phyloP scores from a whole-genome alignment of 805 yeast species.

The Metschnikowia peoriensis region DNA sequence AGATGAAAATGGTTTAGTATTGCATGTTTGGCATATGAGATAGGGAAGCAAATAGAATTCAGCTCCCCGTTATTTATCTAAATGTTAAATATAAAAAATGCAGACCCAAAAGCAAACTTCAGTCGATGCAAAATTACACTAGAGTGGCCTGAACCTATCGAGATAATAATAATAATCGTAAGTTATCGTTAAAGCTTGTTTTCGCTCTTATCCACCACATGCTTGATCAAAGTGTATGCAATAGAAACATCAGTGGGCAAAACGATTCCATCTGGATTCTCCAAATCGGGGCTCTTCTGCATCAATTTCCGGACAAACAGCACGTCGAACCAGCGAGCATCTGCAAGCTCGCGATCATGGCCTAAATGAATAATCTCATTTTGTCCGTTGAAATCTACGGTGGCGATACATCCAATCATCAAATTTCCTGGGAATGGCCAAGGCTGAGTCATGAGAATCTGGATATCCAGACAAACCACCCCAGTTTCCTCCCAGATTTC shows the following conservation, averaged over 20 bases:
- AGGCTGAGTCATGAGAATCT: conserved; percentile 77
- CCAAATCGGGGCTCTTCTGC: conserved; percentile 21
- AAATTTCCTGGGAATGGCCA: conserved; percentile 97
- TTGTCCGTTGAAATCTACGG: conserved; percentile 65
- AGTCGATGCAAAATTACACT: too few species aligned
- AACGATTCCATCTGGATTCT: conserved; percentile 36
- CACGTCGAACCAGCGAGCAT: conserved; percentile 81
- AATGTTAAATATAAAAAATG: too few species aligned
- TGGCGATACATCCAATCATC: conserved; percentile 89
- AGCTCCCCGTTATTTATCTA: too few species aligned
- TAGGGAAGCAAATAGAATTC: too few species aligned
- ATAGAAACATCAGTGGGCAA: conserved; percentile 46
- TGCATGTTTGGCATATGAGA: too few species aligned
- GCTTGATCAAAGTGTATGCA: conserved; percentile 43
- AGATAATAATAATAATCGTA: too few species aligned
- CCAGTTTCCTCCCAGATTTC: conserved; percentile 98
- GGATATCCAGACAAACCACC: conserved; percentile 55
- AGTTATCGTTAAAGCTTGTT: conserved; percentile 10
- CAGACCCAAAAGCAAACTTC: too few species aligned
- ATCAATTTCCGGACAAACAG: conserved; percentile 47
- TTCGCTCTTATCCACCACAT: conserved; percentile 32
- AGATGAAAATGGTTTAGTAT: too few species aligned
- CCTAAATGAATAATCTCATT: conserved; percentile 67
- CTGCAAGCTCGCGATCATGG: conserved; percentile 82
- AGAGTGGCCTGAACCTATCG: too few species aligned